A percentile compares a stretch with the other conserved stretches of the same genome.
These are phyloP conservation scores for Tulasnella sp. DNA, from an alignment of 768 basidiomycete genomes.

Conservation along the genomic window DNA sequence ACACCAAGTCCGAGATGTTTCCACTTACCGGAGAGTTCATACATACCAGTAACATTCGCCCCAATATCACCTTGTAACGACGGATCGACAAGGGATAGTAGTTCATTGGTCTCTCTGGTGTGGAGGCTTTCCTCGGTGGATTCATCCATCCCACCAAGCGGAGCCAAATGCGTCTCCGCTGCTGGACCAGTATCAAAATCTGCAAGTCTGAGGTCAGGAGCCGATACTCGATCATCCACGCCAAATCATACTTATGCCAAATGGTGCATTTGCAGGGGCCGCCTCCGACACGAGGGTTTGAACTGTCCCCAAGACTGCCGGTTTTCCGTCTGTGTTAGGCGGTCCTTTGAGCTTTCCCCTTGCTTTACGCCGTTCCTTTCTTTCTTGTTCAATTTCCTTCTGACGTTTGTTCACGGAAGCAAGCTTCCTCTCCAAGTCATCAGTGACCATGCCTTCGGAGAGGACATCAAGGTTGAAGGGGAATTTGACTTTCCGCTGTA, in stretches of 20 bases:
- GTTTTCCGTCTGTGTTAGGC: too few relatives aligned
- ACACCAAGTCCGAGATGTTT: not conserved
- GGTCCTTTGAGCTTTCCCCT: slow-evolving; percentile 55
- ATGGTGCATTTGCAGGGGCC: too few relatives aligned
- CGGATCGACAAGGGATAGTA: slow-evolving; percentile 51
- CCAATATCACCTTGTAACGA: slow-evolving; percentile 58
- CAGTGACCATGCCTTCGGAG: slow-evolving; percentile 53
- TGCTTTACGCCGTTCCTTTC: slow-evolving; percentile 68
- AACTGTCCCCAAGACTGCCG: too few relatives aligned
- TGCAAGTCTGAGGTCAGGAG: not conserved
- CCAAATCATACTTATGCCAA: too few relatives aligned
- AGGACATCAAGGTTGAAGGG: slow-evolving; percentile 75
- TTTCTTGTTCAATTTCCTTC: slow-evolving; percentile 72
- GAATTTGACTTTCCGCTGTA: slow-evolving; percentile 83
- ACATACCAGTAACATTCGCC: slow-evolving; percentile 65
- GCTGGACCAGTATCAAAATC: too few relatives aligned
- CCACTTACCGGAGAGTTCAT: slow-evolving; percentile 76
- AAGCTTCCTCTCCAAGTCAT: slow-evolving; percentile 62
- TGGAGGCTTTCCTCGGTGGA: slow-evolving; percentile 40
- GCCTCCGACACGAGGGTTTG: too few relatives aligned
- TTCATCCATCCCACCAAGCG: too few relatives aligned
- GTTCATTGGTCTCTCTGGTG: slow-evolving; percentile 52
- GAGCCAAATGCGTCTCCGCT: slow-evolving; percentile 6
- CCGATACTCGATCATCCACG: too few relatives aligned
- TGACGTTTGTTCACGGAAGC: slow-evolving; percentile 57